Evolutionary conservation across 345 rosid species (phyloP).

Genomic region (sweet orange (Citrus sinensis)): DNA sequence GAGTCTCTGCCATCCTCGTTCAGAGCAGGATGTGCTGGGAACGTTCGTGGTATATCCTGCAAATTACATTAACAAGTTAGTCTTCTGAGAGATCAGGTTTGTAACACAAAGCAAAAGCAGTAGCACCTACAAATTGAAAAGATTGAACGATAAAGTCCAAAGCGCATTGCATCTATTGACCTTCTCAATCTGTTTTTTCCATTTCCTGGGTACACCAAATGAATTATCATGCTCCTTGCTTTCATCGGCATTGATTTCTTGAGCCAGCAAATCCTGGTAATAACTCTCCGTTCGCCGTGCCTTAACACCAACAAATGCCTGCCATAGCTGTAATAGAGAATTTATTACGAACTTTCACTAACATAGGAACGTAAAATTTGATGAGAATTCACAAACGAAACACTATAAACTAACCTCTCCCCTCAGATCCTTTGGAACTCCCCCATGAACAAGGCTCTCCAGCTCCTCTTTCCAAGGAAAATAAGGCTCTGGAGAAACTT

Average conservation of each 20-base stretch:
- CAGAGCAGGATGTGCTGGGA: conserved; percentile 96
- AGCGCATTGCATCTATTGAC: conserved; percentile 61
- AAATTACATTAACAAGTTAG: conserved; percentile 31
- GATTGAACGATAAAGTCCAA: conserved; percentile 49
- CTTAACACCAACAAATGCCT: conserved; percentile 92
- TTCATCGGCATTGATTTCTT: conserved; percentile 46
- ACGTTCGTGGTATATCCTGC: conserved; percentile 93
- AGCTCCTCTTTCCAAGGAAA: conserved; percentile 79
- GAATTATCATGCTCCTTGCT: conserved; percentile 33
- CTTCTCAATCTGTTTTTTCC: conserved; percentile 97
- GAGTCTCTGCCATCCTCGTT: conserved; percentile 87
- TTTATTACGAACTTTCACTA: conserved; percentile 5
- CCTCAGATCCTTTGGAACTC: conserved; percentile 91
- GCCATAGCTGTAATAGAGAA: conserved; percentile 73
- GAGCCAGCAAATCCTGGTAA: conserved; percentile 70
- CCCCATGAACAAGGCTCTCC: conserved; percentile 86
- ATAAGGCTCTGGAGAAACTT: conserved; percentile 35
- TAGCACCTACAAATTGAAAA: conserved; percentile 56
- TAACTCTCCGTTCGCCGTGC: conserved; percentile 73
- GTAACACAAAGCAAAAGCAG: conserved; percentile 35
- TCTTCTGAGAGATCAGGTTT: conserved; percentile 27
- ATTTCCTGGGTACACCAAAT: conserved; percentile 46
- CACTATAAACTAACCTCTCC: conserved; percentile 63
- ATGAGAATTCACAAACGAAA: conserved; percentile 10
- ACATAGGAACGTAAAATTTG: conserved; percentile 1